phyloP scores from a whole-genome alignment of 2,329 filamentous ascomycete genomes.

The Lachnellula suecica region DNA sequence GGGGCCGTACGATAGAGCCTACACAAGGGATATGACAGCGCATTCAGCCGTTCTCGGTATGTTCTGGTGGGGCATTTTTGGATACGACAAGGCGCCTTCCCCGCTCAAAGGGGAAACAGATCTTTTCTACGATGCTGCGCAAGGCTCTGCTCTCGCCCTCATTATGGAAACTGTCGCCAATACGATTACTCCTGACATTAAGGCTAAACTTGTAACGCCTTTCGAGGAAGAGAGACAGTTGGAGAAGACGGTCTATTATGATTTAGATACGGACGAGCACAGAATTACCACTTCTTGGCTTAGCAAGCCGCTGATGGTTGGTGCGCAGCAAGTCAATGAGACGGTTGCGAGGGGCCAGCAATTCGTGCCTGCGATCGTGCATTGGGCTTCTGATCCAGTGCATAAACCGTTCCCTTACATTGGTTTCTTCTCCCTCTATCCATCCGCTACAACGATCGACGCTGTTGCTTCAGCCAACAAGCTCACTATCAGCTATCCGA shows the following conservation, averaged over 20 bases:
- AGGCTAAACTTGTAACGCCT: conserved; percentile 32
- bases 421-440: conserved; percentile 41
- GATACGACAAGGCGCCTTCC: conserved; percentile 37
- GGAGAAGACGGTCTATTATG: conserved; percentile 37
- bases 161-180: conserved; percentile 34
- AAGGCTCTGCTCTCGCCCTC: conserved; percentile 41
- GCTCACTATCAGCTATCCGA: conserved; percentile 40
- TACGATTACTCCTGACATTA: conserved; percentile 31
- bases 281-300: conserved; percentile 42
- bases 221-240: conserved; percentile 38
- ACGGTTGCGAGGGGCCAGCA: conserved; percentile 38
- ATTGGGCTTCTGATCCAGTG: conserved; percentile 42
- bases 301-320: conserved; percentile 43
- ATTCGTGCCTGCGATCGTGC: conserved; percentile 45
- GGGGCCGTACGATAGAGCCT: conserved; percentile 62
- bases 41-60: conserved; percentile 41
- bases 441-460: conserved; percentile 41
- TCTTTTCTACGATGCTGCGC: conserved; percentile 40
- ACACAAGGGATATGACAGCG: conserved; percentile 59
- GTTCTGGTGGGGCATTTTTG: conserved; percentile 44
- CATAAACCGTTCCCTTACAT: conserved; percentile 40
- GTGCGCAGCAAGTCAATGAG: conserved; percentile 38
- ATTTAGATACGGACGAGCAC: conserved; percentile 30
- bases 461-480: conserved; percentile 37
- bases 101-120: conserved; percentile 40